Evolutionary conservation across 2,329 filamentous ascomycete species (phyloP).

Genomic region (Nigrospora osmanthi): DNA sequence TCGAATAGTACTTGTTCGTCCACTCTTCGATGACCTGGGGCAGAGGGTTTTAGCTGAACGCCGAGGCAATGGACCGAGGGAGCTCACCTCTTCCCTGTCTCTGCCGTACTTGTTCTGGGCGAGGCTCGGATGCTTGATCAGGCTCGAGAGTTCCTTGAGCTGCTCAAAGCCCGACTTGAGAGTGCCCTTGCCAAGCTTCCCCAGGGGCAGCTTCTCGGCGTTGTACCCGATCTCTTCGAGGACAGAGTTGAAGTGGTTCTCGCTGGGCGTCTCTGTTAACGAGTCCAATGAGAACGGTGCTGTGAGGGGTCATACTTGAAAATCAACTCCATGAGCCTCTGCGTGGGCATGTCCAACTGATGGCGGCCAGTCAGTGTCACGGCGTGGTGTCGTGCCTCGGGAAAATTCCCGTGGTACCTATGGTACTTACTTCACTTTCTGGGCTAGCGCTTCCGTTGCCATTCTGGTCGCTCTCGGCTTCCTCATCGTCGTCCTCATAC

Average conservation of each 20-base stretch:
- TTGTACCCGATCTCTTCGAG: slow-evolving; percentile 63
- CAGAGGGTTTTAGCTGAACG: slow-evolving; percentile 6
- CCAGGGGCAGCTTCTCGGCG: slow-evolving; percentile 67
- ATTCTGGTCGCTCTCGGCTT: slow-evolving; percentile 3
- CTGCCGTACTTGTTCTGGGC: slow-evolving; percentile 33
- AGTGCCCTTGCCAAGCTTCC: slow-evolving; percentile 71
- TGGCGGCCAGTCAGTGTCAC: too few relatives aligned
- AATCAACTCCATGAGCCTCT: slow-evolving; percentile 67
- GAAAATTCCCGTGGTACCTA: too few relatives aligned
- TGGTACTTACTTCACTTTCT: slow-evolving; percentile 4
- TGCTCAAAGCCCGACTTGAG: slow-evolving; percentile 65
- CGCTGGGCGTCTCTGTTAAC: slow-evolving; percentile 12
- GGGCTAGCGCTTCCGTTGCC: neutral
- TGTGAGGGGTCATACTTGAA: slow-evolving; percentile 48
- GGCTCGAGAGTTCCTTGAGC: slow-evolving; percentile 62
- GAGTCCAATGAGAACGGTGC: neutral
- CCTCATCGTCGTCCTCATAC: slow-evolving; percentile 6
- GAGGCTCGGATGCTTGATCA: slow-evolving; percentile 45
- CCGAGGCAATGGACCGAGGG: too few relatives aligned
- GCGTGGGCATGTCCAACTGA: slow-evolving; percentile 17
- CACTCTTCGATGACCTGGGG: slow-evolving; percentile 45
- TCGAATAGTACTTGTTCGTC: slow-evolving; percentile 70
- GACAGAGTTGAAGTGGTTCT: slow-evolving; percentile 56
- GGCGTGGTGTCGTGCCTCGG: too few relatives aligned
- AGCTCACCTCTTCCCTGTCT: slow-evolving; percentile 8